A percentile compares a stretch with the other conserved stretches of the same genome.
Evolutionary conservation across 441 rosid species (phyloP).

Genomic region (Isatis lusitanica): DNA sequence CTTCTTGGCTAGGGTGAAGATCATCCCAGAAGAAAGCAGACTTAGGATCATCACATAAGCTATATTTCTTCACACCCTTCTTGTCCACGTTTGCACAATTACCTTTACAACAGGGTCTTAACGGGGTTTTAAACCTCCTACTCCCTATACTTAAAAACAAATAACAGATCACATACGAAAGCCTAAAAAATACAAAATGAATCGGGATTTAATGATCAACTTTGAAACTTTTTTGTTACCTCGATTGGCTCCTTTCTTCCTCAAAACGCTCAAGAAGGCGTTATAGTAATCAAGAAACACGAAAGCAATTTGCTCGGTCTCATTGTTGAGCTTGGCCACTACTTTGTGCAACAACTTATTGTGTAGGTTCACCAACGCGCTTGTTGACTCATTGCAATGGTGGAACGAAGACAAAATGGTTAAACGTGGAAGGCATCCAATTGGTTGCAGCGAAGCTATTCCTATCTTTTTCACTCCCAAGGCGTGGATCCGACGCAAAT

Average conservation of each 20-base stretch:
- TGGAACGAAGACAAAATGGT: background rate
- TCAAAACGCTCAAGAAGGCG: slow-evolving; percentile 9
- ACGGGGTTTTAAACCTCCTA: background rate
- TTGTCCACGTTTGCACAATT: background rate
- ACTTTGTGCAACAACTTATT: background rate
- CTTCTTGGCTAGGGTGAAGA: background rate
- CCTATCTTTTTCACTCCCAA: slow-evolving; percentile 11
- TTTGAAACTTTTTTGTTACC: background rate
- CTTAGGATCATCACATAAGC: background rate
- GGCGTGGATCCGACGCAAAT: background rate
- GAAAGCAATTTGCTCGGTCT: background rate
- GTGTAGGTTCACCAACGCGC: background rate
- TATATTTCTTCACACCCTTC: slow-evolving; percentile 1
- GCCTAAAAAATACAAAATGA: background rate
- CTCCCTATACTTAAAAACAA: background rate
- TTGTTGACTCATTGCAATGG: slow-evolving; percentile 1
- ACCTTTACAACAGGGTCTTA: background rate
- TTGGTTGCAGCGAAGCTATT: background rate
- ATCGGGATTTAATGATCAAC: background rate
- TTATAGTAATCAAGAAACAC: background rate
- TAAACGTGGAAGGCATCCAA: background rate
- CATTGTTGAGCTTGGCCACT: slow-evolving; percentile 4
- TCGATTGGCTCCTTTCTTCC: background rate
- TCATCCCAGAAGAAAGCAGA: slow-evolving; percentile 9
- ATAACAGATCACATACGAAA: background rate